These are phyloP conservation scores for Alternaria metachromatica DNA, from an alignment of 2,329 filamentous ascomycete species.

Conservation along the genomic window DNA sequence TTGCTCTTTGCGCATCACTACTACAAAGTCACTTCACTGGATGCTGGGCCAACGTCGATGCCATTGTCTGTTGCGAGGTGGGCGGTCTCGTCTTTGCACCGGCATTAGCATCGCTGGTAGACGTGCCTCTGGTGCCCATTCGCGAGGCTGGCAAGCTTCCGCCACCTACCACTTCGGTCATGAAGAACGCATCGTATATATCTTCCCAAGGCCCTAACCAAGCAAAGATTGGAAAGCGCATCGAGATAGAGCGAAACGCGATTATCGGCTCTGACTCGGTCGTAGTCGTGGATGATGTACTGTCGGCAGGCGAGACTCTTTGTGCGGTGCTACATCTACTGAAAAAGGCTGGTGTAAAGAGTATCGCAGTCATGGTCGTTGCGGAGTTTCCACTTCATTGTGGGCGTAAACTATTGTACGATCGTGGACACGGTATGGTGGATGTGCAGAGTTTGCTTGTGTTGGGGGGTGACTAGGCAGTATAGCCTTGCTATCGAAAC, in stretches of 20 bases:
- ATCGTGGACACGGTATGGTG: conserved; percentile 58
- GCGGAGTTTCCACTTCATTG: conserved; percentile 65
- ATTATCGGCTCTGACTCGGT: conserved; percentile 53
- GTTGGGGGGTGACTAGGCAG: conserved; percentile 48
- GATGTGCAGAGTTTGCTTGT: conserved; percentile 62
- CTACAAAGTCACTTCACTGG: conserved; percentile 55
- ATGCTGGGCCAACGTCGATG: conserved; percentile 57
- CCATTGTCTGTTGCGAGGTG: conserved; percentile 62
- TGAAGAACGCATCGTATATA: conserved; percentile 61
- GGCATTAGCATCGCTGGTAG: conserved; percentile 53
- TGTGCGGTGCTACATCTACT: conserved; percentile 61
- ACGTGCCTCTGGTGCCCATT: conserved; percentile 58
- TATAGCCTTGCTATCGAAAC: neutral
- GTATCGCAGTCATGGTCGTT: conserved; percentile 60
- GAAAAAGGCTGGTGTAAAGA: conserved; percentile 48
- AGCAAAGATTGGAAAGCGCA: conserved; percentile 37
- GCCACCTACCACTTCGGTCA: conserved; percentile 59
- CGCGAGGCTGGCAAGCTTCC: conserved; percentile 66
- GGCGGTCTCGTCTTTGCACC: conserved; percentile 65
- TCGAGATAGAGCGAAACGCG: conserved; percentile 59
- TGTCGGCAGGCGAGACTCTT: conserved; percentile 63
- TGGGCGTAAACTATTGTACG: conserved; percentile 57
- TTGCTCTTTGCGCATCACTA: conserved; percentile 60
- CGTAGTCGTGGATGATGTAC: conserved; percentile 67
- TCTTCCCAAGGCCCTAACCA: conserved; percentile 51